phyloP scores from a whole-genome alignment of 257 asterid species.

The Solanum arcanum region DNA sequence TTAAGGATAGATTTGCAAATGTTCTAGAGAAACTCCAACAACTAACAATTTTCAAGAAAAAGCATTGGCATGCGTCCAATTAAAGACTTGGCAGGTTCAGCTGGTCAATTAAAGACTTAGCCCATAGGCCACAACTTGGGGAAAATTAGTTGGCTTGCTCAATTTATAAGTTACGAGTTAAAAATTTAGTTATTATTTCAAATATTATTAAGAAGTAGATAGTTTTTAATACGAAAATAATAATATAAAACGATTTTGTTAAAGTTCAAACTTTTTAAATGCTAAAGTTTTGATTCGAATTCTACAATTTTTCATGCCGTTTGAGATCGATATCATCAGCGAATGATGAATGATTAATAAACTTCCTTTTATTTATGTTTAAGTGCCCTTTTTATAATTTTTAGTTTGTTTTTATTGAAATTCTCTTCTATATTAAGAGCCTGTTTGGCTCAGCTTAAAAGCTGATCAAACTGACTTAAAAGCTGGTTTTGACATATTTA shows the following conservation, averaged over 20 bases:
- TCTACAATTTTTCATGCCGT: not conserved
- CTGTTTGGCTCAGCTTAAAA: no score
- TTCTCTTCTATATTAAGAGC: not conserved
- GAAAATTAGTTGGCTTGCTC: not conserved
- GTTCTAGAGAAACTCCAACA: not conserved
- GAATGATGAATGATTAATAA: not conserved
- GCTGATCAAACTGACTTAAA: no score
- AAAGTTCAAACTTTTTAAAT: not conserved
- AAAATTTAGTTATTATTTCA: not conserved
- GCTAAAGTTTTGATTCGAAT: not conserved
- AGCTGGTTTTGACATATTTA: no score
- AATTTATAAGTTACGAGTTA: not conserved
- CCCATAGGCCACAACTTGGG: not conserved
- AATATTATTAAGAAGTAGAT: not conserved
- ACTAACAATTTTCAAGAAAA: not conserved
- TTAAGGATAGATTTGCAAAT: not conserved
- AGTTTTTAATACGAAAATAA: no score
- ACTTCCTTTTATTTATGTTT: not conserved
- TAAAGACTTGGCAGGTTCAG: not conserved
- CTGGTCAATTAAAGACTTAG: not conserved
- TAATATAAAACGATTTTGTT: not conserved
- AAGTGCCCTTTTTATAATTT: not conserved
- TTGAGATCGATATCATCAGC: not conserved
- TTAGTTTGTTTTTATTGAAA: not conserved
- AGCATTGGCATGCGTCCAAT: slow-evolving; percentile 1